phyloP scores from a whole-genome alignment of 1,284 basidiomycete species.

The Ceratobasidium sp. region DNA sequence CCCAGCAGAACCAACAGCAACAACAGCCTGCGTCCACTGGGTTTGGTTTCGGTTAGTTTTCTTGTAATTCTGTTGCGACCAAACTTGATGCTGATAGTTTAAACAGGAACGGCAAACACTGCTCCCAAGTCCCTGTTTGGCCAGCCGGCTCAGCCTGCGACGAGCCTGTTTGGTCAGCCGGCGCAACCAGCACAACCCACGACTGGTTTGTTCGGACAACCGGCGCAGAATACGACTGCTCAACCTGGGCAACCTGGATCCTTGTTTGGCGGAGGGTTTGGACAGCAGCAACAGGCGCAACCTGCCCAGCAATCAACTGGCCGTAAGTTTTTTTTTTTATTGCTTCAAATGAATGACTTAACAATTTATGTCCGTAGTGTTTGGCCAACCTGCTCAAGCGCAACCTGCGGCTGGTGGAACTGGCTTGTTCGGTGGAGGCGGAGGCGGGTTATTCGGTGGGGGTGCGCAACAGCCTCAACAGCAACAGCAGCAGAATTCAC shows the following conservation, averaged over 20 bases:
- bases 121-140: slow-evolving; percentile 43
- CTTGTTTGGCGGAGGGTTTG: slow-evolving; percentile 55
- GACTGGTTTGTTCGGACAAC: slow-evolving; percentile 62
- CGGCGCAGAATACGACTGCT: slow-evolving; percentile 49
- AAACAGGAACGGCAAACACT: slow-evolving; percentile 40
- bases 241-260: slow-evolving; percentile 53
- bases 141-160: slow-evolving; percentile 42
- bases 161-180: slow-evolving; percentile 46
- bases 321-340: slow-evolving; percentile 5
- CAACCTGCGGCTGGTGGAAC: slow-evolving; percentile 45
- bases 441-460: slow-evolving; percentile 48
- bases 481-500: slow-evolving; percentile 46
- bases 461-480: slow-evolving; percentile 52
- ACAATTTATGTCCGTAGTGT: neutral
- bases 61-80: neutral
- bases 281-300: slow-evolving; percentile 48
- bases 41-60: slow-evolving; percentile 46
- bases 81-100: slow-evolving; percentile 11
- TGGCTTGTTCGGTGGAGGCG: slow-evolving; percentile 44
- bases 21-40: slow-evolving; percentile 47
- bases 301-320: slow-evolving; percentile 46
- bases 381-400: slow-evolving; percentile 31
- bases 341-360: neutral
- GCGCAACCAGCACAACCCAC: slow-evolving; percentile 50
- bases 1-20: slow-evolving; percentile 50